Conservation (phyloP, 2,329 filamentous ascomycete species). For the Hypoxylon sp. region DNA sequence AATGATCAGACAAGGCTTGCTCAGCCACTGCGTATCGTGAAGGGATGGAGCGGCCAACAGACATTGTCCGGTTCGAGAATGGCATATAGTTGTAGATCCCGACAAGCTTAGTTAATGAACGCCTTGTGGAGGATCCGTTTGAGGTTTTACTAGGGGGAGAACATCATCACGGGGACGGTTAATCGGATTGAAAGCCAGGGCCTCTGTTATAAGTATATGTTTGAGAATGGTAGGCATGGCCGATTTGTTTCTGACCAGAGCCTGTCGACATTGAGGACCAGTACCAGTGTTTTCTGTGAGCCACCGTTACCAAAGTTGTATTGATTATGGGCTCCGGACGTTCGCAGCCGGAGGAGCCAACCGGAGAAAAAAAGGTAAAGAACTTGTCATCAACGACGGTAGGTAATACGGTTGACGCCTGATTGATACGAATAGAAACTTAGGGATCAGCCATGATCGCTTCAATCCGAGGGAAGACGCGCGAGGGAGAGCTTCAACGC, state of each 20-base stretch:
- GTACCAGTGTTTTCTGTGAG: conserved; percentile 30
- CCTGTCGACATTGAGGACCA: conserved; percentile 41
- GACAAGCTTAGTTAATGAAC: conserved; percentile 40
- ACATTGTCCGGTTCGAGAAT: conserved; percentile 40
- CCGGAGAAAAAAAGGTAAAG: conserved; percentile 40
- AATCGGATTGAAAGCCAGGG: conserved; percentile 37
- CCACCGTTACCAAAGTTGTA: conserved; percentile 30
- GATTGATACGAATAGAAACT: conserved; percentile 41
- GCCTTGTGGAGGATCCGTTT: conserved; percentile 40
- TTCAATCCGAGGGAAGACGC: conserved; percentile 41
- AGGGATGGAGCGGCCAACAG: conserved; percentile 33
- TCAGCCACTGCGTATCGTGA: conserved; percentile 41
- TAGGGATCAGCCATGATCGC: conserved; percentile 40
- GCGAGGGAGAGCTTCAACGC: conserved; percentile 39
- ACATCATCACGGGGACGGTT: conserved; percentile 38
- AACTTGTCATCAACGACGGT: conserved; percentile 32
- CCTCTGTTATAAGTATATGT: conserved; percentile 41
- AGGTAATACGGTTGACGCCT: conserved; percentile 42
- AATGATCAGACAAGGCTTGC: conserved; percentile 32
- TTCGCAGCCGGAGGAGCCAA: conserved; percentile 41
- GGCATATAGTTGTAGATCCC: conserved; percentile 43
- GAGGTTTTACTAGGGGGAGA: conserved; percentile 38
- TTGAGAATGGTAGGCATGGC: conserved; percentile 43
- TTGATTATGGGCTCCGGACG: conserved; percentile 39
- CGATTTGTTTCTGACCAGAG: conserved; percentile 43